Evolutionary conservation across 106 monocot species (phyloP).

Genomic region (Triglochin maritima): DNA sequence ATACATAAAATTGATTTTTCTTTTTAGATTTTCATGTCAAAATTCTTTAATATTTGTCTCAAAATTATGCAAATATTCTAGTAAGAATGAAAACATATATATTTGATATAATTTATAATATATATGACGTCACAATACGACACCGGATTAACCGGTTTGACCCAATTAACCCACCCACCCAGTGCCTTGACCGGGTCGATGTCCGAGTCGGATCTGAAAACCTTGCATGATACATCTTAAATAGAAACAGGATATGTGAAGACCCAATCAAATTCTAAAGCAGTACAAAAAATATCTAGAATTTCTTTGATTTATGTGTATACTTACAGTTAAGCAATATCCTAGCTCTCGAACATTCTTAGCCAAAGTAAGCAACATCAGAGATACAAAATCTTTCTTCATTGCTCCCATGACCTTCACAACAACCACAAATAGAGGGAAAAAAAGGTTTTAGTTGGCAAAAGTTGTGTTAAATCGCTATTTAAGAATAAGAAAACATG

Average conservation of each 20-base stretch:
- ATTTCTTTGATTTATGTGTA: neutral
- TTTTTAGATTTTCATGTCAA: too few relatives aligned
- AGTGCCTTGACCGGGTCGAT: too few relatives aligned
- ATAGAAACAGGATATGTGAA: neutral
- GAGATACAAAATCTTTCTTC: constrained; percentile 35
- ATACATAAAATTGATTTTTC: too few relatives aligned
- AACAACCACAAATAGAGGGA: neutral
- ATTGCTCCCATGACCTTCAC: constrained; percentile 47
- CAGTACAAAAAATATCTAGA: neutral
- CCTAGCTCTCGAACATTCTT: constrained; percentile 56
- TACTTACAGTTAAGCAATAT: constrained; percentile 51
- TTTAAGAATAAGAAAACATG: too few relatives aligned
- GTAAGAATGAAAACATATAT: too few relatives aligned
- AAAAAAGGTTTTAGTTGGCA: neutral
- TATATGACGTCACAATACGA: too few relatives aligned
- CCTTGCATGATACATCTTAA: neutral
- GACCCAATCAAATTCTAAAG: neutral
- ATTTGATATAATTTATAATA: too few relatives aligned
- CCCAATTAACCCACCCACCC: too few relatives aligned
- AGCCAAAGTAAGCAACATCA: constrained; percentile 61
- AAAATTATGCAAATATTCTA: too few relatives aligned
- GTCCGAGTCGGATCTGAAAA: too few relatives aligned
- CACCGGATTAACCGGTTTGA: too few relatives aligned
- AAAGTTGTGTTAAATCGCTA: neutral
- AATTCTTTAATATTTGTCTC: too few relatives aligned